Evolutionary conservation across 768 basidiomycete species (phyloP).

Genomic region (Lactarius akahatsu): DNA sequence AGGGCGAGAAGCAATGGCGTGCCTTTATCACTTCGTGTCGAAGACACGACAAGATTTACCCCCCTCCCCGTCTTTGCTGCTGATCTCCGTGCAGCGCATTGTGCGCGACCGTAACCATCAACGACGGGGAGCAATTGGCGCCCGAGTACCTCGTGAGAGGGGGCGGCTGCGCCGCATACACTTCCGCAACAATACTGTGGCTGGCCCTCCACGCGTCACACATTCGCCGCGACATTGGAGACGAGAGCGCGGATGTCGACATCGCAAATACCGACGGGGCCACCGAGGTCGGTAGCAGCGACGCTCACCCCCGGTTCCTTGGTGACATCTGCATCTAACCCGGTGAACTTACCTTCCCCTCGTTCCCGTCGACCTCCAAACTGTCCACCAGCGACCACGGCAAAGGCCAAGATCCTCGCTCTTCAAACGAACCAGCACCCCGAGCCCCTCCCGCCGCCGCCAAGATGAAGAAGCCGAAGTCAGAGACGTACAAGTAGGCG

Average conservation of each 20-base stretch:
- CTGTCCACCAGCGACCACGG: slow-evolving; percentile 3
- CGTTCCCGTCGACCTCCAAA: slow-evolving; percentile 9
- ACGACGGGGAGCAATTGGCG: too few species aligned
- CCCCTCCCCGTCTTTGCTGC: slow-evolving; percentile 51
- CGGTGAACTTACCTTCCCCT: slow-evolving; percentile 1
- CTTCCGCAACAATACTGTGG: slow-evolving; percentile 41
- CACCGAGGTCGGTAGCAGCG: neutral
- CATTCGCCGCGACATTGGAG: slow-evolving; percentile 54
- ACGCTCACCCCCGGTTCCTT: neutral
- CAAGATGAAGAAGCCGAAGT: slow-evolving; percentile 42
- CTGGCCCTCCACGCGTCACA: slow-evolving; percentile 37
- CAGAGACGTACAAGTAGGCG: slow-evolving; percentile 80
- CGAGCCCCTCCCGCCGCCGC: slow-evolving; percentile 3
- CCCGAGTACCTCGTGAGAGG: slow-evolving; percentile 46
- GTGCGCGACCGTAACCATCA: slow-evolving; percentile 41
- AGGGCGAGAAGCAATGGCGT: slow-evolving; percentile 88
- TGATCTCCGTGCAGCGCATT: slow-evolving; percentile 38
- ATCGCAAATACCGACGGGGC: slow-evolving; percentile 36
- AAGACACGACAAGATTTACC: slow-evolving; percentile 43
- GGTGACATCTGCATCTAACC: slow-evolving; percentile 6
- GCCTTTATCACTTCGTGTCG: slow-evolving; percentile 74
- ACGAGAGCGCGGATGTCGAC: slow-evolving; percentile 63
- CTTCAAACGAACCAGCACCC: slow-evolving; percentile 4
- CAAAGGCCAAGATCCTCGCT: slow-evolving; percentile 17
- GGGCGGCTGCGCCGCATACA: slow-evolving; percentile 46